Base-by-base conservation (phyloP, 805 yeast genomes). In the Groenewaldozyma salmanticensis region DNA sequence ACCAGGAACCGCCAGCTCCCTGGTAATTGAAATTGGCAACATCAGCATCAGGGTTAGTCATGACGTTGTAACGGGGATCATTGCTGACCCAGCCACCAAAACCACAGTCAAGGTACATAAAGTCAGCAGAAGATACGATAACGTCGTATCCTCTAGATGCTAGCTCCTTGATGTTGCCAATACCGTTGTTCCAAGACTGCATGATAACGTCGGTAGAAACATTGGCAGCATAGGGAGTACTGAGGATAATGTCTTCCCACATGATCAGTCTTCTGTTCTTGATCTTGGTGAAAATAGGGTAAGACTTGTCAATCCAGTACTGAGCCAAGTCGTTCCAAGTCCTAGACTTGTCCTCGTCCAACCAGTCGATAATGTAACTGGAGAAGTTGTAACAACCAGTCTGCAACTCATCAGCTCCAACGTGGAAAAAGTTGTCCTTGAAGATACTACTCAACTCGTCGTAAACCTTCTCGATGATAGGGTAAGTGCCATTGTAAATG, bases 41-140 rank as follows among this genome's bases (percentile, higher is more conserved):
- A 13, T 38, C 45, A 16, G 50, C 46, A 4, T 40, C 48, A 5
- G 50, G 48, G n/a, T 40, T 43, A 35, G 54, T 20, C 27, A 39
- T 48, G 13, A 46, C 65, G 16, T 52, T 40, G 42, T 58, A 59
- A 18, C 60, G 36, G 2, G 58, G 55, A 47, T 63, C 65, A 45
- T 62, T 60, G 15, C 64, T 48, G 9, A 56, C 50, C 54, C 55
- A 62, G 3, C 57, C 58, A 32, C 68, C 68, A 39, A 50, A 54
- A 3, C 70, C 71, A 50, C 71, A 66, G 45, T 66, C 70, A 19
- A 66, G 56, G 41, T 66, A 66, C 35, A 61, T 53, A 46, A 54
- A 57, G n/a, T 50, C 49, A 17, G 51, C 27, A 3, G 59, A 50
- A 3, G 67, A 59, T 3, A 64, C 63, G 42, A 66, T 58, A 2